phyloP scores from a whole-genome alignment of 2,329 filamentous ascomycete genomes.

The Arthroderma sp. region DNA sequence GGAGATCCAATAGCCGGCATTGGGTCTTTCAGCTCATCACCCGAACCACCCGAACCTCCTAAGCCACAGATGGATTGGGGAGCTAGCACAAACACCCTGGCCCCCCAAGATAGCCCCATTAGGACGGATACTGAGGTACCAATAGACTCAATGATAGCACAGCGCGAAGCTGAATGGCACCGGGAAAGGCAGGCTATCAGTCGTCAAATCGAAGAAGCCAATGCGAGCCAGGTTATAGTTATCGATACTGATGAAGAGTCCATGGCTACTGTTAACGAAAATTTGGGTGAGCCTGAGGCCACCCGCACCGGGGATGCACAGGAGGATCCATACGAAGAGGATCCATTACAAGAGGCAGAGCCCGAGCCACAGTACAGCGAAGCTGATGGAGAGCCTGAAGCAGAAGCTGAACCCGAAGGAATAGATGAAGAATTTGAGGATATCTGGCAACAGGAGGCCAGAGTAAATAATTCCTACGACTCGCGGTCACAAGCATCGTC shows the following conservation, averaged over 20 bases:
- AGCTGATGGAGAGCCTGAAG: not conserved
- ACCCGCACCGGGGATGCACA: no score
- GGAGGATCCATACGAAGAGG: no score
- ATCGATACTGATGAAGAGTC: slow-evolving; percentile 28
- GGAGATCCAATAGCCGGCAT: not conserved
- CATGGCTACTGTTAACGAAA: not conserved
- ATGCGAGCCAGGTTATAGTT: slow-evolving; percentile 31
- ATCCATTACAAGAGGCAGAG: no score
- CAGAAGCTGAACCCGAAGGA: slow-evolving; percentile 10
- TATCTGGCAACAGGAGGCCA: slow-evolving; percentile 36
- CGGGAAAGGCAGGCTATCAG: slow-evolving; percentile 33
- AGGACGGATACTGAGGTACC: not conserved
- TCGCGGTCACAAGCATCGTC: not conserved
- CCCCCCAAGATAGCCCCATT: no score
- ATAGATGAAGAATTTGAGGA: slow-evolving; percentile 29
- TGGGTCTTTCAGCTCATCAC: not conserved
- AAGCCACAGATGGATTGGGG: no score
- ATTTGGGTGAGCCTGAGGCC: no score
- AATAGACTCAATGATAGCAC: slow-evolving; percentile 13
- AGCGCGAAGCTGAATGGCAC: slow-evolving; percentile 31
- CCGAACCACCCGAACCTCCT: slow-evolving; percentile 4
- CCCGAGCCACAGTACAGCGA: no score
- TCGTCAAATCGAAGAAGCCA: slow-evolving; percentile 30
- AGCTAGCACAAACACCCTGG: no score
- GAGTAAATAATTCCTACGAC: slow-evolving; percentile 13